Base-by-base conservation (phyloP, 345 rosid genomes). In the Hibiscus tridactylites region DNA sequence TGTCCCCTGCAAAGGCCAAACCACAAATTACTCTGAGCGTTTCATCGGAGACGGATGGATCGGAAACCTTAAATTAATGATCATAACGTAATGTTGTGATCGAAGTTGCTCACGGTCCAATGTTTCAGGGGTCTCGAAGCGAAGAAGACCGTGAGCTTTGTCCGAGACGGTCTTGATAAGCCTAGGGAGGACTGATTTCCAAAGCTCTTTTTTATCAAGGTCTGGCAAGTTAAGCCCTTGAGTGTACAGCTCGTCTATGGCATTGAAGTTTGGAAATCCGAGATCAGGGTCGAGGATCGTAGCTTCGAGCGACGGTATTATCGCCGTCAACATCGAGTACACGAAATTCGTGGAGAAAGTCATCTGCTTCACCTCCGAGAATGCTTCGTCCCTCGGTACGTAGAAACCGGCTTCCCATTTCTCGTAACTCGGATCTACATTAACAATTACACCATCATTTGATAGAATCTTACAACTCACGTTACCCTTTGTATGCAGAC, bases 221-320 rank as follows among this genome's bases (percentile, higher is more conserved):
- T 74, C 68, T 8, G 58, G 82, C 85, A 82, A 10, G 24, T 29
- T 46, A 46, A 86, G 50, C 2, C 96, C 89, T 56, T 82, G 88
- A 3, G 83, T 81, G 84, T 80, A 90, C 10, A 88, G 81, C 11
- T 77, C 46, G 59, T 90, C 90, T 11, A 92, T 92, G 71, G 89
- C 63, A 0, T 81, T 79, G 76, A 92, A 85, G 61, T 70, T 82
- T 0, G 90, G 89, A 71, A 92, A 92, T 2, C 86, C 86, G 10
- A 72, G 62, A 7, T 83, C 60, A 1, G 82, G 6, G 56, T 88
- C 90, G 1, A 72, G 29, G 2, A 89, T n/a, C 6, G 61, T 70
- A 3, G 78, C 71, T 78, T 82, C 88, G 0, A 91, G 35, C 46
- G 84, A 74, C 0, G 91, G 87, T 16, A 90, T 6, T 60, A 90